These are phyloP conservation scores for Coemansia sp. DNA, from an alignment of 192 early-diverging fungal species.

Conservation along the genomic window DNA sequence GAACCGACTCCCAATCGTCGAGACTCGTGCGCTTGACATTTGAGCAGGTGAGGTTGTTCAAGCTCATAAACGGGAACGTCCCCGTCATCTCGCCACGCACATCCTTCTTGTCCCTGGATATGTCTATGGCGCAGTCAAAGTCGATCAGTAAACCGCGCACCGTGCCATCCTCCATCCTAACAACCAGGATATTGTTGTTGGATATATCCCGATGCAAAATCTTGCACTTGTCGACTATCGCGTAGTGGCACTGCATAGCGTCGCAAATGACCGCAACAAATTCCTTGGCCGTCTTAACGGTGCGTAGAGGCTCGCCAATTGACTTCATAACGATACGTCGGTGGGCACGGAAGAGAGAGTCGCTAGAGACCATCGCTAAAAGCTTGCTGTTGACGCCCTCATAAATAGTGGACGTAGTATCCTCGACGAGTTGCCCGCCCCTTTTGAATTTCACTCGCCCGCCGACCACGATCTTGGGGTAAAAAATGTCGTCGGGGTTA, in stretches of 20 bases:
- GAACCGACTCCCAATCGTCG: not conserved
- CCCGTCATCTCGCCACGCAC: not conserved
- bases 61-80: conserved; percentile 32
- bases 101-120: not conserved
- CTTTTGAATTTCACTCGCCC: not conserved
- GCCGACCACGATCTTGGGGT: not conserved
- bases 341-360: not conserved
- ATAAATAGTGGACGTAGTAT: not conserved
- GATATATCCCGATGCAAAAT: conserved; percentile 32
- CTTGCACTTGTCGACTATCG: conserved; percentile 8
- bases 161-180: no score
- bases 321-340: conserved; percentile 2
- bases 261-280: conserved; percentile 13
- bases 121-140: conserved; percentile 34
- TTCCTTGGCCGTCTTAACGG: conserved; percentile 10
- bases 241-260: conserved; percentile 5
- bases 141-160: no score
- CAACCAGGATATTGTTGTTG: no score
- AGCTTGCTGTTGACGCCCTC: not conserved
- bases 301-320: not conserved
- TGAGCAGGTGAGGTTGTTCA: conserved; percentile 19
- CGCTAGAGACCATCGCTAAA: not conserved
- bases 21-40: conserved; percentile 1
- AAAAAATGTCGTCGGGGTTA: not conserved
- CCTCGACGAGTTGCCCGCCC: not conserved